Evolutionary conservation across 2,329 filamentous ascomycete species (phyloP).

Genomic region (Colletotrichum musae): DNA sequence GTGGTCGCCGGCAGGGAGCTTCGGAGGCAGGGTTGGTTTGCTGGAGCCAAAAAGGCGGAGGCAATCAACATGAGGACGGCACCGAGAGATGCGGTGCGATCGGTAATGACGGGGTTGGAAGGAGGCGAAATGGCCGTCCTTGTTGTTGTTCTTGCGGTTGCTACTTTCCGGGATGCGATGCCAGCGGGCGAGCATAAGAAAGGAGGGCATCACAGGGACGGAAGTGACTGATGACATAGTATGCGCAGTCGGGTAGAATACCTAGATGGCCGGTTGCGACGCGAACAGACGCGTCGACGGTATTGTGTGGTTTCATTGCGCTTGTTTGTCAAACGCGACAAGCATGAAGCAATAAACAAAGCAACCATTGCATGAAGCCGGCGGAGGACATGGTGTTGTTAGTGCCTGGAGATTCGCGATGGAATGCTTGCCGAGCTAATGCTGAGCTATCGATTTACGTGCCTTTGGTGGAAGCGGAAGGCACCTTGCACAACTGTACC

Average conservation of each 20-base stretch:
- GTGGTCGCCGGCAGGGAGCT: slow-evolving; percentile 32
- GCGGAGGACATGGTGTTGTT: neutral
- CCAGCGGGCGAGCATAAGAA: neutral
- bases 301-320: slow-evolving; percentile 24
- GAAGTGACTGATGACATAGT: neutral
- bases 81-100: slow-evolving; percentile 17
- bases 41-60: slow-evolving; percentile 23
- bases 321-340: slow-evolving; percentile 23
- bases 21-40: slow-evolving; percentile 18
- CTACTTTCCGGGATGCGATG: slow-evolving; percentile 13
- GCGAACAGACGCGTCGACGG: slow-evolving; percentile 25
- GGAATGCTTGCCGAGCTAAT: slow-evolving; percentile 9
- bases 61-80: slow-evolving; percentile 17
- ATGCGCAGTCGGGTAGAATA: slow-evolving; percentile 3
- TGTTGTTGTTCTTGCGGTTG: no score
- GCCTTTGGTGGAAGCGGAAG: no score
- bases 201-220: neutral
- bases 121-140: slow-evolving; percentile 10
- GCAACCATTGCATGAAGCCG: slow-evolving; percentile 7
- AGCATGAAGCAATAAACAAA: slow-evolving; percentile 34
- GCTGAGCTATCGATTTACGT: neutral
- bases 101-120: slow-evolving; percentile 15
- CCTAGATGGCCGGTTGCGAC: slow-evolving; percentile 3
- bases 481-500: no score
- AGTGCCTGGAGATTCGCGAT: neutral